Evolutionary conservation across 108 stramenopile species (phyloP).

Genomic region (Pseudonitzschia delicatissima): DNA sequence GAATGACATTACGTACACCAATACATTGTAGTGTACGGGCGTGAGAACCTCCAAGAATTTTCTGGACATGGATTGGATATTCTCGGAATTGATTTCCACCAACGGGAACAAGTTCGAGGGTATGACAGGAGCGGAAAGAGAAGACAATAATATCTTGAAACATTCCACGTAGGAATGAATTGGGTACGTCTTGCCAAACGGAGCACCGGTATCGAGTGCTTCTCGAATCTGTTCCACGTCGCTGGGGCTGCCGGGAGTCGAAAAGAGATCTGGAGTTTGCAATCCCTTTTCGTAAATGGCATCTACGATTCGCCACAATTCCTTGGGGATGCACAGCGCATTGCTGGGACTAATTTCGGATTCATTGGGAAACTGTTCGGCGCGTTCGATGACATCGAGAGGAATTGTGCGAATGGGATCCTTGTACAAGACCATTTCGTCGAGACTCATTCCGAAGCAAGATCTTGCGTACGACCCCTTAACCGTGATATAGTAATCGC

Average conservation of each 20-base stretch:
- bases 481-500: constrained; percentile 91
- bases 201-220: constrained; percentile 82
- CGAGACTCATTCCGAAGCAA: constrained; percentile 90
- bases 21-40: constrained; percentile 92
- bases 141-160: constrained; percentile 72
- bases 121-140: constrained; percentile 83
- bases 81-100: constrained; percentile 81
- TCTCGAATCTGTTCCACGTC: constrained; percentile 86
- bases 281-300: constrained; percentile 86
- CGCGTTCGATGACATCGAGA: constrained; percentile 75
- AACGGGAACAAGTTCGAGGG: constrained; percentile 74
- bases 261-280: constrained; percentile 85
- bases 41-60: constrained; percentile 88
- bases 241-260: constrained; percentile 59
- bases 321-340: constrained; percentile 92
- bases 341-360: constrained; percentile 44
- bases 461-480: constrained; percentile 83
- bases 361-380: constrained; percentile 52
- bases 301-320: constrained; percentile 94
- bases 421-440: constrained; percentile 84
- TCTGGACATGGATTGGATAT: constrained; percentile 72
- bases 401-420: constrained; percentile 89
- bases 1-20: constrained; percentile 96
- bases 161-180: constrained; percentile 83
- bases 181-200: constrained; percentile 51